These are phyloP conservation scores for Kernera saxatilis DNA, from an alignment of 345 rosid species.

Conservation along the genomic window DNA sequence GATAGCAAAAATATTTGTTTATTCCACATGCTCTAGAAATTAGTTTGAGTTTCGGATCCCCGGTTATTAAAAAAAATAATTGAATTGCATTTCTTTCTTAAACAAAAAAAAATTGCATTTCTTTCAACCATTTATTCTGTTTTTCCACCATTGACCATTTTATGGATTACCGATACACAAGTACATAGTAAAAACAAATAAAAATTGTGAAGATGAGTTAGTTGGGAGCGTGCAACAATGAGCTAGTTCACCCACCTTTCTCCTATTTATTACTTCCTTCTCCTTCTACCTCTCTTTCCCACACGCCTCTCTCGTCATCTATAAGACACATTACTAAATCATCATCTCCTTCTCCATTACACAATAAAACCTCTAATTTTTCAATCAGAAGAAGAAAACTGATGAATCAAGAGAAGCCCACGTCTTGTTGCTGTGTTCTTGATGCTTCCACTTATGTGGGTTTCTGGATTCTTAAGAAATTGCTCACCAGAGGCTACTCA, in stretches of 20 bases:
- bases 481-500: constrained; percentile 55
- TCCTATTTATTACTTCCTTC: constrained; percentile 22
- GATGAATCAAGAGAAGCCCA: constrained; percentile 37
- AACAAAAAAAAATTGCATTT: too few relatives aligned
- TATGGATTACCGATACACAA: too few relatives aligned
- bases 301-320: constrained; percentile 17
- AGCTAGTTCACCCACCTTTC: constrained; percentile 64
- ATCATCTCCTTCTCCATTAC: background rate
- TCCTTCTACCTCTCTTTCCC: constrained; percentile 15
- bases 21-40: too few relatives aligned
- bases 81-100: too few relatives aligned
- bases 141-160: too few relatives aligned
- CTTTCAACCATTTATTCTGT: too few relatives aligned
- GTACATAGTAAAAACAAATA: background rate
- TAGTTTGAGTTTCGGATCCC: too few relatives aligned
- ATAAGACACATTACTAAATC: background rate
- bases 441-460: constrained; percentile 90
- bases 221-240: constrained; percentile 50
- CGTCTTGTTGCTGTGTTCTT: constrained; percentile 68
- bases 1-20: too few relatives aligned
- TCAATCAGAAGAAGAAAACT: background rate
- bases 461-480: constrained; percentile 72
- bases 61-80: too few relatives aligned
- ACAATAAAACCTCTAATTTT: background rate
- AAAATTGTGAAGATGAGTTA: constrained; percentile 17